Base-by-base conservation (phyloP, 2,329 filamentous ascomycete genomes). In the Beauveria medogensis region DNA sequence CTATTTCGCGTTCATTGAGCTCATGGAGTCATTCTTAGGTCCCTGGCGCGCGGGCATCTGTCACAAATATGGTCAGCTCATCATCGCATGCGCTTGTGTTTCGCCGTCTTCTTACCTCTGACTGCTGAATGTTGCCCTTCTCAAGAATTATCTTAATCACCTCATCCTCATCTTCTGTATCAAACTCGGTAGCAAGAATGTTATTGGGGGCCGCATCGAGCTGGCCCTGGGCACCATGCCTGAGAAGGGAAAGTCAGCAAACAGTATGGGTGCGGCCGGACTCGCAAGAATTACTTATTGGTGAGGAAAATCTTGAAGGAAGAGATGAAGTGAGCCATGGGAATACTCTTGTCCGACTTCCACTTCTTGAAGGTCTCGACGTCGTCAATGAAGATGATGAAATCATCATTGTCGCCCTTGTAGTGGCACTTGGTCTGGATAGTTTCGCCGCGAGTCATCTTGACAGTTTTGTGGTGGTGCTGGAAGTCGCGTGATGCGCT, bases 271-370 rank as follows among this genome's bases (percentile, higher is more conserved):
- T 40, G 55, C 12, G 30, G 12, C 10, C 30, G 14, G 30, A 14
- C 30, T 37, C n/a, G 1, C 18, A 26, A 30, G 56, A 79, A 89
- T 78, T 82, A 97, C 92, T 88, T 89, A 80, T 95, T 90, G 41
- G 92, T 96, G 48, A 89, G 79, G 70, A 96, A 96, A 70, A 99
- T 81, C 82, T 96, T 90, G 82, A 91, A 97, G 8, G 89, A 82
- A 62, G 87, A 91, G 60, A 97, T 83, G 61, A 99, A 92, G 69
- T 97, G 87, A 1, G 90, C 83, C 53, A 97, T 78, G 43, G 94
- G 89, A 34, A 94, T 79, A 34, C 83, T 87, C 71, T 84, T 86
- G 79, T 97, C 93, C 5, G 73, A 78, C 80, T 87, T 85, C 93
- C 93, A 97, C 74, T 93, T 87, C 75, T 90, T 80, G 69, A 91